Evolutionary conservation across 352 stramenopile species (phyloP).

Genomic region (Pythium plurisporium): DNA sequence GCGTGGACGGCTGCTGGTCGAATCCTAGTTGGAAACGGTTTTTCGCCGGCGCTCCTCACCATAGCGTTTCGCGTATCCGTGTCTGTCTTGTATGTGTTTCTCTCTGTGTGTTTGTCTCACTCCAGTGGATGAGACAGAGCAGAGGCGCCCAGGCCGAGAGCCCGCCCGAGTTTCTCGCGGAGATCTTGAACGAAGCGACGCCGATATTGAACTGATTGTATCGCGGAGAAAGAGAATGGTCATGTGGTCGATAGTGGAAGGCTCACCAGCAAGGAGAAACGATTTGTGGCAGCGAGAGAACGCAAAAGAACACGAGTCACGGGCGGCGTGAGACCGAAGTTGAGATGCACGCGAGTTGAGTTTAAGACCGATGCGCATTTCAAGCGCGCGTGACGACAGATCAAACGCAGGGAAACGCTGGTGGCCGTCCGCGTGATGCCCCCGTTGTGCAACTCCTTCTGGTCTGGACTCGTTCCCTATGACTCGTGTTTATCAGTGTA

Average conservation of each 20-base stretch:
- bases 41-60: background rate
- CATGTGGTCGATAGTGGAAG: background rate
- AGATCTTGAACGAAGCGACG: background rate
- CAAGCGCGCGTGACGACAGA: conserved; percentile 3
- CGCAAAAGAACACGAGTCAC: background rate
- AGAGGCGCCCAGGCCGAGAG: conserved; percentile 8
- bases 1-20: too few relatives aligned
- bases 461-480: too few relatives aligned
- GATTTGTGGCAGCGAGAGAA: too few relatives aligned
- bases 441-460: too few relatives aligned
- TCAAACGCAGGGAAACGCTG: too few relatives aligned
- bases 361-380: conserved; percentile 13
- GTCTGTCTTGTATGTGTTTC: background rate
- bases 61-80: background rate
- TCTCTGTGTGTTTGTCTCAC: background rate
- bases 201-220: background rate
- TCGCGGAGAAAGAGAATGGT: background rate
- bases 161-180: background rate
- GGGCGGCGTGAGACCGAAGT: too few relatives aligned
- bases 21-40: too few relatives aligned
- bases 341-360: conserved; percentile 1
- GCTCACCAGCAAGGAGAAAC: too few relatives aligned
- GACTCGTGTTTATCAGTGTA: too few relatives aligned
- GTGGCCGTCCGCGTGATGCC: background rate
- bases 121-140: too few relatives aligned